Evolutionary conservation across 2,329 filamentous ascomycete genomes (phyloP), one percentile per base, ranked within the genome.

Genomic region (Fusarium pseudoanthophilum): DNA sequence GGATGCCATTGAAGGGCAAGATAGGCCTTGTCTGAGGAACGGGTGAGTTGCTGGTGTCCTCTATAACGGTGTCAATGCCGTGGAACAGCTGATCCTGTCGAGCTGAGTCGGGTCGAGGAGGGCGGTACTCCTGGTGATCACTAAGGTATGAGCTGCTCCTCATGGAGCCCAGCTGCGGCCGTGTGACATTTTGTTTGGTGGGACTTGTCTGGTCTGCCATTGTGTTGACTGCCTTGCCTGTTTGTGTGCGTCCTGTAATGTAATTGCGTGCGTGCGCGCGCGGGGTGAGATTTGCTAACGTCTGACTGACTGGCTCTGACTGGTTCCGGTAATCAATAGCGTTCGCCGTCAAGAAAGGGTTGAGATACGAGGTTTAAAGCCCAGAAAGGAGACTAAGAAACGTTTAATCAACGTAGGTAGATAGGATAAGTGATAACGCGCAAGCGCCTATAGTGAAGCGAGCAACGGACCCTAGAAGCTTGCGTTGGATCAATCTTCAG

Each of bases 41-140:
- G 79, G 79, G 39, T 82, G 79, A 36, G 79, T 80, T 68, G 83
- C 82, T 65, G 37, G 86, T 77, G 67, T 89, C 87, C 79, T 92
- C 90, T 58, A 92, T 87, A 21, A 92, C 89, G 51, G 89, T 90
- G 78, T 92, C 90, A 75, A 92, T 92, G 70, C 89, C 89, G 71
- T 89, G 89, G 78, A 77, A 78, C 24, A 64, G 28, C 59, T 83
- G 84, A 34, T 90, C 89, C 52, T 85, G 84, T 67, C 83, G 82
- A 16, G 88, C 87, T 61, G 83, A 84, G 37, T 90, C 89, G 46
- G 84, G 84, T 68, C 83, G 82, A 16, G 88, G 88, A 36, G 88
- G 87, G 55, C 89, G 88, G 73, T 90, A 90, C 77, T 91, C 88
- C 80, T 91, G 89, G 77, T 91, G 88, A 73, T 91, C 89, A 79